These are phyloP conservation scores for Plasmodium fragile DNA, from an alignment of 169 alveolate species.

Conservation along the genomic window DNA sequence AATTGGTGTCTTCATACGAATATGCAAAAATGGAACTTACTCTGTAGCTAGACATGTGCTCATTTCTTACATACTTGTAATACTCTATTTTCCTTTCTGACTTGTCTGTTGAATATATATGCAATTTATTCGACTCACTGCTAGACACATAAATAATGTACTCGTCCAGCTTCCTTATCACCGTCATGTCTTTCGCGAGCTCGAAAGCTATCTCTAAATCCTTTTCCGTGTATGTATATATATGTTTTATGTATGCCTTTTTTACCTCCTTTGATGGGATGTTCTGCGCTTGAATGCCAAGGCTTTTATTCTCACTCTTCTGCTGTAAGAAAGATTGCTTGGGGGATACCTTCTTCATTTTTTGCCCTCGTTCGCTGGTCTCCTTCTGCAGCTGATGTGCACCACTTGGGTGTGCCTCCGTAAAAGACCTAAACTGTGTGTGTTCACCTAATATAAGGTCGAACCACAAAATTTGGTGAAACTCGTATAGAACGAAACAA, in stretches of 20 bases:
- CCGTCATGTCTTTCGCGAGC: constrained; percentile 21
- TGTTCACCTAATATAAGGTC: not conserved
- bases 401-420: not conserved
- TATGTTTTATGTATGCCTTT: not conserved
- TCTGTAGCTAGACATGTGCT: constrained; percentile 60
- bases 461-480: constrained; percentile 56
- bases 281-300: not conserved
- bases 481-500: constrained; percentile 43
- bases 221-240: constrained; percentile 13
- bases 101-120: constrained; percentile 21
- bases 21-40: constrained; percentile 84
- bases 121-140: constrained; percentile 35
- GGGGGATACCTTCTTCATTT: not conserved
- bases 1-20: constrained; percentile 20
- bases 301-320: not conserved
- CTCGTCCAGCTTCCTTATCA: constrained; percentile 14
- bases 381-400: not conserved
- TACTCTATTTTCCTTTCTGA: constrained; percentile 17
- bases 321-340: not conserved
- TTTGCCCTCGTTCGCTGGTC: not conserved
- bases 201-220: constrained; percentile 13
- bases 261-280: not conserved
- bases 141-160: constrained; percentile 36
- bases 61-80: constrained; percentile 20
- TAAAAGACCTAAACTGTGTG: not conserved